phyloP scores from a whole-genome alignment of 495 filamentous ascomycete species.

The Xylaria cubensis region DNA sequence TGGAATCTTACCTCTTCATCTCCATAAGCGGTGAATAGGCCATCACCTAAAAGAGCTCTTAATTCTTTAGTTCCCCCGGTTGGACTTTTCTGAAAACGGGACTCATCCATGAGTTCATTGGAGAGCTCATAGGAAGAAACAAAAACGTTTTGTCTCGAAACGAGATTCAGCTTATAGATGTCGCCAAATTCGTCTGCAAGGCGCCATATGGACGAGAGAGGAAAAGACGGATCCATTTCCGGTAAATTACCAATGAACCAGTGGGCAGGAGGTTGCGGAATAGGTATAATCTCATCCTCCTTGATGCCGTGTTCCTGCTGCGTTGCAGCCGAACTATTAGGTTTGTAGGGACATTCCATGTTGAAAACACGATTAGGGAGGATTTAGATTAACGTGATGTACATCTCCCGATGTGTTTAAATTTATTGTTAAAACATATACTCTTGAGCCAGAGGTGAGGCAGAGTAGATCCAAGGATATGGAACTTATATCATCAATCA shows the following conservation, averaged over 20 bases:
- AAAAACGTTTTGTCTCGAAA: conserved; percentile 30
- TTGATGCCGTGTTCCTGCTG: background rate
- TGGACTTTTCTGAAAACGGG: conserved; percentile 60
- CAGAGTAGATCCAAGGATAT: background rate
- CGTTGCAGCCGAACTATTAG: background rate
- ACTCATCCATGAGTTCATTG: conserved; percentile 64
- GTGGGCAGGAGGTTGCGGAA: conserved; percentile 64
- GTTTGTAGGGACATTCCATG: conserved; percentile 21
- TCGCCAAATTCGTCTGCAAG: conserved; percentile 66
- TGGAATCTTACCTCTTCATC: conserved; percentile 44
- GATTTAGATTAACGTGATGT: background rate
- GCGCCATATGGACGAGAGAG: conserved; percentile 60
- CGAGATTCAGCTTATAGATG: conserved; percentile 63
- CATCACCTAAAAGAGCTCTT: conserved; percentile 57
- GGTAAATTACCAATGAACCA: conserved; percentile 65
- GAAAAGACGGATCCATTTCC: conserved; percentile 59
- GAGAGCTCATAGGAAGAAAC: conserved; percentile 53
- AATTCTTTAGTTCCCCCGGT: conserved; percentile 50
- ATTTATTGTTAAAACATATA: background rate
- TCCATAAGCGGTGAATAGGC: conserved; percentile 63
- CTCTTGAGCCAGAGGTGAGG: background rate
- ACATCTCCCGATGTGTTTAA: background rate
- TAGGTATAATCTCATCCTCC: conserved; percentile 32
- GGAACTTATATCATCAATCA: background rate
- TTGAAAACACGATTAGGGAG: background rate